These are phyloP conservation scores for Cucurbita moschata DNA, from an alignment of 306 rosid species.

Conservation along the genomic window DNA sequence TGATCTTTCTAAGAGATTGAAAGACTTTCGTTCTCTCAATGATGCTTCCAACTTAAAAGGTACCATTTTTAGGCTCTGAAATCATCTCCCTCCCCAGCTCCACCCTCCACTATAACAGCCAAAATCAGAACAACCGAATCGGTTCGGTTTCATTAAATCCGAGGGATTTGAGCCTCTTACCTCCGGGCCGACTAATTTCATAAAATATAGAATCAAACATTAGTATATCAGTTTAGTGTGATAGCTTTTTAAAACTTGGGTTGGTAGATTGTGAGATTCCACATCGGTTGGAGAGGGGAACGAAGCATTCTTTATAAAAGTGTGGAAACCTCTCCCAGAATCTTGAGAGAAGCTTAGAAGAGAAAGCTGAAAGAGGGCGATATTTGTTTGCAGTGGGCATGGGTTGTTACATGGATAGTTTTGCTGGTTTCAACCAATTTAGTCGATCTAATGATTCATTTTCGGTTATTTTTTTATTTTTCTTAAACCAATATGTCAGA, in stretches of 20 bases:
- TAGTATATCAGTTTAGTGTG: neutral
- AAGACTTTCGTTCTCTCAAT: conserved; percentile 64
- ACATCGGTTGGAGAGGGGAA: too few relatives aligned
- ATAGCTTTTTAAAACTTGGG: neutral
- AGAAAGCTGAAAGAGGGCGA: too few relatives aligned
- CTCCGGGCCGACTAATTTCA: neutral
- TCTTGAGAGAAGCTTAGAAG: too few relatives aligned
- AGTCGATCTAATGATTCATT: neutral
- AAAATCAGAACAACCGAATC: neutral
- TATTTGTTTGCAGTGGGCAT: too few relatives aligned
- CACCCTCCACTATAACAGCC: neutral
- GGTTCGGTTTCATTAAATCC: neutral
- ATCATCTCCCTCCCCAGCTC: neutral
- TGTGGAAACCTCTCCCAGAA: too few relatives aligned
- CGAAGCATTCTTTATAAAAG: too few relatives aligned
- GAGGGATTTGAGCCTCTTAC: neutral
- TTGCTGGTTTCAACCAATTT: neutral
- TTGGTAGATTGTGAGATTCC: neutral
- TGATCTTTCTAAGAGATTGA: conserved; percentile 82
- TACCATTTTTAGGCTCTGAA: conserved; percentile 10
- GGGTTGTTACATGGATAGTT: neutral
- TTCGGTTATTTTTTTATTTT: neutral
- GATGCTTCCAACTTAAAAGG: conserved; percentile 90
- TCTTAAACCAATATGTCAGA: neutral
- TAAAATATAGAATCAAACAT: neutral